Evolutionary conservation across 129 eudicot species (phyloP).

Genomic region (Chrysanthemum seticuspe): DNA sequence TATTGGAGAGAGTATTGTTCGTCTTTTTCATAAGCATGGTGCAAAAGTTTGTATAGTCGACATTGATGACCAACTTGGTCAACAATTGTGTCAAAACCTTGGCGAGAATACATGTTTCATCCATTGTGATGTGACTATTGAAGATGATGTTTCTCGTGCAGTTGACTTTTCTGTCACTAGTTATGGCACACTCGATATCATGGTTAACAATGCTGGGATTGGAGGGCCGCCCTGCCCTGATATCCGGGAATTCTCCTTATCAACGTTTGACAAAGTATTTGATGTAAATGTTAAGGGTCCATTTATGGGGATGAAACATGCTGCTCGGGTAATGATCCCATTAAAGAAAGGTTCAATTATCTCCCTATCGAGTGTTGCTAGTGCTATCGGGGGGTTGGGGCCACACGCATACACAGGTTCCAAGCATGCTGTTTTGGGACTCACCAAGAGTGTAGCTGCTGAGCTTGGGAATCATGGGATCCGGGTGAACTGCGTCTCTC

Average conservation of each 20-base stretch:
- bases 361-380: constrained; percentile 58
- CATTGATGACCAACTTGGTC: constrained; percentile 63
- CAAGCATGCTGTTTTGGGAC: constrained; percentile 77
- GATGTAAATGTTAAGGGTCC: constrained; percentile 80
- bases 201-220: constrained; percentile 88
- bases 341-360: constrained; percentile 63
- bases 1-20: constrained; percentile 90
- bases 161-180: constrained; percentile 63
- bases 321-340: constrained; percentile 90
- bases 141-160: constrained; percentile 57
- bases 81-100: constrained; percentile 43
- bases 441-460: constrained; percentile 84
- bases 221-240: constrained; percentile 72
- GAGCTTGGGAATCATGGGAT: constrained; percentile 81
- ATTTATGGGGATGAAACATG: constrained; percentile 92
- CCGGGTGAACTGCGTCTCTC: constrained; percentile 90
- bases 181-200: constrained; percentile 75
- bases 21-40: constrained; percentile 77
- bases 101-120: constrained; percentile 46
- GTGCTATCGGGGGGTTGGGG: constrained; percentile 61
- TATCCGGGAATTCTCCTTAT: constrained; percentile 56
- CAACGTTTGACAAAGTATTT: constrained; percentile 61
- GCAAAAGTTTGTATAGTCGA: constrained; percentile 80
- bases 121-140: constrained; percentile 74
- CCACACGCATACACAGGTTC: constrained; percentile 88